A percentile compares a stretch with the other conserved stretches of the same genome.
These are phyloP conservation scores for Apodospora peruviana DNA, from an alignment of 495 filamentous ascomycete species.

Conservation along the genomic window DNA sequence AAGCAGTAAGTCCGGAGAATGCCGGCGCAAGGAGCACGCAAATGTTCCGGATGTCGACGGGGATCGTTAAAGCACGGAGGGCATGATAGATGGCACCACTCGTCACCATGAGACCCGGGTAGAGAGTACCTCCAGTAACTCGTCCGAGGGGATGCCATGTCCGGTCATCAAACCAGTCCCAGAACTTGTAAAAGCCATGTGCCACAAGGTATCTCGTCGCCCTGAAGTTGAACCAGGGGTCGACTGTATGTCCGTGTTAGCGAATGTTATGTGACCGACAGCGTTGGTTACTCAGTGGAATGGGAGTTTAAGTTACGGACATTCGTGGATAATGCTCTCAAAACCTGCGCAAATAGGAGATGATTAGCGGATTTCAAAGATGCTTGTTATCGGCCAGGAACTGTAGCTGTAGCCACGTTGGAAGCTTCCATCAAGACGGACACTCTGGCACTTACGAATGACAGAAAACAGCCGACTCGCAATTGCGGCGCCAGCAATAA, in stretches of 20 bases:
- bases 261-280: constrained; percentile 3
- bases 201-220: constrained; percentile 96
- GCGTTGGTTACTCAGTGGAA: not conserved
- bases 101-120: constrained; percentile 98
- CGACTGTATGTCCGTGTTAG: constrained; percentile 56
- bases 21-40: constrained; percentile 94
- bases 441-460: constrained; percentile 71
- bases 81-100: constrained; percentile 95
- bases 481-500: constrained; percentile 89
- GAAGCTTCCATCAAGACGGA: no score
- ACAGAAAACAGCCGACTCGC: constrained; percentile 96
- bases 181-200: constrained; percentile 97
- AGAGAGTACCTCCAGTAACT: constrained; percentile 97
- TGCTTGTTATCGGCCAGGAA: not conserved
- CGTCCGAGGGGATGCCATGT: constrained; percentile 99
- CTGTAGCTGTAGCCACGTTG: not conserved
- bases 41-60: constrained; percentile 97
- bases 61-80: constrained; percentile 84
- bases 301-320: constrained; percentile 49
- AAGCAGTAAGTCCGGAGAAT: constrained; percentile 92
- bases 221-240: constrained; percentile 99
- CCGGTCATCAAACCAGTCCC: constrained; percentile 99
- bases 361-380: constrained; percentile 27
- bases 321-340: constrained; percentile 99
- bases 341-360: constrained; percentile 58